These are phyloP conservation scores for Neonectria hederae DNA, from an alignment of 2,329 filamentous ascomycete genomes.

Conservation along the genomic window DNA sequence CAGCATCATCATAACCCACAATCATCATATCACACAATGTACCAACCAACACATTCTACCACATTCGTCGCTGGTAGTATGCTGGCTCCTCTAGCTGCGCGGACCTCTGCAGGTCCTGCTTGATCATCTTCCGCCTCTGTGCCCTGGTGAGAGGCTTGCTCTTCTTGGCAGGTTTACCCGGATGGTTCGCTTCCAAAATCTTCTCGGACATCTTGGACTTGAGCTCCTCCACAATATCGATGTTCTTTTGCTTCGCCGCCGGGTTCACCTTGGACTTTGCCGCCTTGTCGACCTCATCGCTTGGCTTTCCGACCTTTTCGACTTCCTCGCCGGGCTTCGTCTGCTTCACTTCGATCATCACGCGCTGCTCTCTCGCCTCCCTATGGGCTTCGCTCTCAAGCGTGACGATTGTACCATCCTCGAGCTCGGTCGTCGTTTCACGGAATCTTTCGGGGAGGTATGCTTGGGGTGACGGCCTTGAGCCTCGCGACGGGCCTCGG, in stretches of 20 bases:
- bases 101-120: conserved; percentile 63
- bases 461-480: conserved; percentile 54
- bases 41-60: conserved; percentile 46
- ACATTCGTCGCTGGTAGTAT: conserved; percentile 65
- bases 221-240: conserved; percentile 46
- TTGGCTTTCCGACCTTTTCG: conserved; percentile 15
- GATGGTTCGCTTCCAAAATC: conserved; percentile 47
- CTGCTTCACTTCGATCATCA: conserved; percentile 49
- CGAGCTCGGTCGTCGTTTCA: conserved; percentile 55
- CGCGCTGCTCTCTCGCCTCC: conserved; percentile 40
- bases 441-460: conserved; percentile 63
- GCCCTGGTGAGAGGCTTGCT: conserved; percentile 61
- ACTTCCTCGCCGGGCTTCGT: conserved; percentile 38
- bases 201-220: conserved; percentile 46
- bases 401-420: conserved; percentile 56
- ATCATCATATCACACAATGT: background rate
- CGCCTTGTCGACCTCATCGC: conserved; percentile 20
- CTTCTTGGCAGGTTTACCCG: conserved; percentile 49
- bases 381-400: conserved; percentile 49
- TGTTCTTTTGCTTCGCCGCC: conserved; percentile 38
- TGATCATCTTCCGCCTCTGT: conserved; percentile 66
- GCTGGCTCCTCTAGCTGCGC: conserved; percentile 57
- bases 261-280: conserved; percentile 21
- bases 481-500: conserved; percentile 22
- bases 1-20: background rate